Conservation (phyloP, 78 protist genomes). For the Polysphondylium violaceum region DNA sequence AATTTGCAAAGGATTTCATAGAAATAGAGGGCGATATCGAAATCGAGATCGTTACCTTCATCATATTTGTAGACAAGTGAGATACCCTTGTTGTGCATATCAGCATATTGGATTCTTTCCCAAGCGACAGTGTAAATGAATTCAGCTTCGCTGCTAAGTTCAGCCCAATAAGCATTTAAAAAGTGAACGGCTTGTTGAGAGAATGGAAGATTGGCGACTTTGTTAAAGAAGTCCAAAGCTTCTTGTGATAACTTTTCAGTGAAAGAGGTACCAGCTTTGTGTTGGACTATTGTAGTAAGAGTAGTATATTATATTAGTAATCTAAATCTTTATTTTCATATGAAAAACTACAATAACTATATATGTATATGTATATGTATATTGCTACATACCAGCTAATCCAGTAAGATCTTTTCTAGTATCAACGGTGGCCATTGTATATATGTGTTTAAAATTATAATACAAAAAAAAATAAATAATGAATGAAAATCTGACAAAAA, state of each 20-base stretch:
- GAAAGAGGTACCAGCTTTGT: constrained; percentile 77
- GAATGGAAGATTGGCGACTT: constrained; percentile 68
- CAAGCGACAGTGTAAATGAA: constrained; percentile 79
- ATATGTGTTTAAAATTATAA: neutral
- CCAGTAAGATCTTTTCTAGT: neutral
- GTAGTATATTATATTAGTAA: neutral
- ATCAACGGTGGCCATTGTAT: neutral
- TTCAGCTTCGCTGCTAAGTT: constrained; percentile 69
- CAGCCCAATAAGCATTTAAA: constrained; percentile 86
- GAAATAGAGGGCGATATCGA: constrained; percentile 85
- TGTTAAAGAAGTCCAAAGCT: constrained; percentile 72
- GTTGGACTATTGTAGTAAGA: neutral
- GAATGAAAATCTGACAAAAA: neutral
- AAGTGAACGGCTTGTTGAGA: constrained; percentile 89
- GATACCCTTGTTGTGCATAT: constrained; percentile 86
- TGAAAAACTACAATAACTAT: no score
- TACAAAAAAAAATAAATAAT: neutral
- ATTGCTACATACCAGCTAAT: neutral
- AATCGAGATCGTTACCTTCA: constrained; percentile 85
- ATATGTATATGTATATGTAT: neutral
- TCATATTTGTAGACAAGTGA: constrained; percentile 82
- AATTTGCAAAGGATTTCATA: constrained; percentile 83
- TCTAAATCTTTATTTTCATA: neutral
- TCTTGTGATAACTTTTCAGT: constrained; percentile 81
- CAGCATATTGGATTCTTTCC: constrained; percentile 83